Evolutionary conservation across 2,329 filamentous ascomycete species (phyloP), one percentile per base, ranked within the genome.

Genomic region (Ceratocystis alfenasii): DNA sequence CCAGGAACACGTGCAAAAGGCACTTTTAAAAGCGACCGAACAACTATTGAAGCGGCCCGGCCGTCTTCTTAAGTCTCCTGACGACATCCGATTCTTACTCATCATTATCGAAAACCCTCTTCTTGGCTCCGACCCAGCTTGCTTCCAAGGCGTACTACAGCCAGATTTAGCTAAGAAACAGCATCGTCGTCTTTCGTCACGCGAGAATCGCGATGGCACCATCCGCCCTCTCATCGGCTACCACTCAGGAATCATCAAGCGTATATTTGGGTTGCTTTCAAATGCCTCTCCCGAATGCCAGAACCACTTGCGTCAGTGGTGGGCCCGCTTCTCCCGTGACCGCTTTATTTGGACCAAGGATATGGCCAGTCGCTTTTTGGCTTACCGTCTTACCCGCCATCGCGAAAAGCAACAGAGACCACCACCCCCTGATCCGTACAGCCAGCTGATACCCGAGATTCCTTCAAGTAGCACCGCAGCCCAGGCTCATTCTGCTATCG

Each of bases 181-280:
- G 7, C 55, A 64, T 36, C 60, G 63, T 15, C 62, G 62, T 15
- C 41, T 67, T 22, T 63, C 60, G 20, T 63, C 60, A 22, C 36
- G 44, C n/a, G 59, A 61, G 17, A 50, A 63, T 20, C 59, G 50
- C 4, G 61, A 65, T 48, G 66, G 66, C 20, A 59, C 48, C 30
- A 67, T 67, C 30, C 53, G 60, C 10, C 66, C 66, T 7, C 41
- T 67, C 33, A 61, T 28, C 20, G 87, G 86, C 1, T 84, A 89
- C 67, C 88, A 95, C 74, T 91, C 89, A 1, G 88, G 87, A 3
- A 87, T 96, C 64, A 83, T 95, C 71, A 96, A 96, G 74, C 84
- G 92, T 46, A 86, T 95, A 48, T 74, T 95, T 30, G 92, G 92
- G 0, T 77, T 96, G 8, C 73, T 95, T 28, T 87, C 90, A 1